A percentile compares a stretch with the other conserved stretches of the same genome.
Evolutionary conservation across 2,329 filamentous ascomycete species (phyloP).

Genomic region (Aspergillus sp.): DNA sequence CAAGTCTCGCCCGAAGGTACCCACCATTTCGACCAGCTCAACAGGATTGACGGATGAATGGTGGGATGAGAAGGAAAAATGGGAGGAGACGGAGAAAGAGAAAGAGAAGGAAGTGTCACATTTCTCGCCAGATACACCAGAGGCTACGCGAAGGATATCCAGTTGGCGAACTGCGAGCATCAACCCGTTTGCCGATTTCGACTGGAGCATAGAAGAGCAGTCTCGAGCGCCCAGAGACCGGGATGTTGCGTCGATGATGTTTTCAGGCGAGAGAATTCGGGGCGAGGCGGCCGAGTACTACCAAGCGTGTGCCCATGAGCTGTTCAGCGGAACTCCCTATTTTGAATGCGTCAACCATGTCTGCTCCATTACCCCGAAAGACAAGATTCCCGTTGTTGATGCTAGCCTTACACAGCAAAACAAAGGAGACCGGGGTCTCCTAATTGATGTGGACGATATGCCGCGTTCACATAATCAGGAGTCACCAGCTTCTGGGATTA

Average conservation of each 20-base stretch:
- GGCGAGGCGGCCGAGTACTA: constrained; percentile 44
- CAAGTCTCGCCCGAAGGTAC: constrained; percentile 26
- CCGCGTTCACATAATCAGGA: not conserved
- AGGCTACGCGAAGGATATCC: constrained; percentile 18
- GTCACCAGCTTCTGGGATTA: not conserved
- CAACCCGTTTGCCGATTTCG: constrained; percentile 19
- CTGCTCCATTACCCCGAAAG: constrained; percentile 37
- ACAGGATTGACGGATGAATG: constrained; percentile 24
- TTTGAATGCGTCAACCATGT: constrained; percentile 47
- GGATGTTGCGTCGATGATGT: constrained; percentile 21
- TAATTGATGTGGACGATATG: constrained; percentile 24
- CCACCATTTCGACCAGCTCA: constrained; percentile 20
- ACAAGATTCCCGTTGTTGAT: constrained; percentile 17
- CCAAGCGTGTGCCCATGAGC: constrained; percentile 46
- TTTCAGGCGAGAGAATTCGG: constrained; percentile 26
- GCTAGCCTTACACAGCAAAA: not conserved
- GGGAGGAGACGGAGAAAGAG: not conserved
- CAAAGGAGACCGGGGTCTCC: constrained; percentile 1
- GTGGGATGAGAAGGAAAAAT: constrained; percentile 28
- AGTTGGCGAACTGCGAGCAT: constrained; percentile 20
- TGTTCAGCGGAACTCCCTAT: constrained; percentile 41
- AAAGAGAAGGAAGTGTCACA: constrained; percentile 24
- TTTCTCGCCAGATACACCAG: constrained; percentile 32
- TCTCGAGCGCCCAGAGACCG: not conserved
- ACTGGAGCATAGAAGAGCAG: constrained; percentile 9